phyloP scores from a whole-genome alignment of 129 eudicot genomes.

The Pulicaria dysenterica region DNA sequence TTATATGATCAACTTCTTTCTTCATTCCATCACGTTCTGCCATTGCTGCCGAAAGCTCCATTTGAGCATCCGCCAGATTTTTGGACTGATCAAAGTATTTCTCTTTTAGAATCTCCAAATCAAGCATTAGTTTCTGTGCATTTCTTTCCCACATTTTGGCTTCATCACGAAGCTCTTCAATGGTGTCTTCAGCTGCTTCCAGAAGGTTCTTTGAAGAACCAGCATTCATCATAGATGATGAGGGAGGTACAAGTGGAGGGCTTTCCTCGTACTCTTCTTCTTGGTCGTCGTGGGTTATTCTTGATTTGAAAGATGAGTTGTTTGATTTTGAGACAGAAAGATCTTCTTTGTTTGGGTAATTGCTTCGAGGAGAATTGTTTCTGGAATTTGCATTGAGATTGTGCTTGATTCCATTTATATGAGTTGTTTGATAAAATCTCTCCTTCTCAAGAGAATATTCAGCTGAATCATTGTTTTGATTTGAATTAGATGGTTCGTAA shows the following conservation, averaged over 20 bases:
- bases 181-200: slow-evolving; percentile 83
- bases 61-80: slow-evolving; percentile 43
- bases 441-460: slow-evolving; percentile 48
- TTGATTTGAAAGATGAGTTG: slow-evolving; percentile 49
- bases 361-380: slow-evolving; percentile 37
- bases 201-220: slow-evolving; percentile 66
- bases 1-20: slow-evolving; percentile 57
- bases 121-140: slow-evolving; percentile 61
- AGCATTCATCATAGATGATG: slow-evolving; percentile 38
- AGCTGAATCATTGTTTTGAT: slow-evolving; percentile 42
- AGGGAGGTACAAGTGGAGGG: slow-evolving; percentile 31
- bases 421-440: slow-evolving; percentile 28
- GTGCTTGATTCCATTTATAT: slow-evolving; percentile 38
- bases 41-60: slow-evolving; percentile 65
- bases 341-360: slow-evolving; percentile 43
- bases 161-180: slow-evolving; percentile 80
- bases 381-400: slow-evolving; percentile 28
- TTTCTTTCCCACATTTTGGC: slow-evolving; percentile 94
- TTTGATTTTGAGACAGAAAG: slow-evolving; percentile 53
- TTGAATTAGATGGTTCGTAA: slow-evolving; percentile 43
- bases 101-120: slow-evolving; percentile 63
- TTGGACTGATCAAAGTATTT: slow-evolving; percentile 52
- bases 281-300: slow-evolving; percentile 35
- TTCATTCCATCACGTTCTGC: slow-evolving; percentile 56
- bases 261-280: slow-evolving; percentile 40